These are phyloP conservation scores for Exsudoporus frostii DNA, from an alignment of 768 basidiomycete species.

Conservation along the genomic window DNA sequence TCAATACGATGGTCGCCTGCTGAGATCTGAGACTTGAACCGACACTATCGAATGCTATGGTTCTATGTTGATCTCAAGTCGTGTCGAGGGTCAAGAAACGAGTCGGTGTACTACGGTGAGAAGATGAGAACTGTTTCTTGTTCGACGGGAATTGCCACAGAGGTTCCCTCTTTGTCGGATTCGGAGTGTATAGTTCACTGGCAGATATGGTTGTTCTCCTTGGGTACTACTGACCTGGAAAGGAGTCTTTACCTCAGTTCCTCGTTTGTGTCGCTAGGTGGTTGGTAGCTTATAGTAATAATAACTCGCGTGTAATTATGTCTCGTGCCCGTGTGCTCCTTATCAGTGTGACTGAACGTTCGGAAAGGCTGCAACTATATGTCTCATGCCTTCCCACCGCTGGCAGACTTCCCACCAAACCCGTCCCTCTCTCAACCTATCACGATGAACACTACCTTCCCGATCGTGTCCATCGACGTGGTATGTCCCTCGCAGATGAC, in stretches of 20 bases:
- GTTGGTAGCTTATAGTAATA: neutral
- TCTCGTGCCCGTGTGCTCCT: neutral
- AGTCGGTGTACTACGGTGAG: neutral
- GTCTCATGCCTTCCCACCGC: neutral
- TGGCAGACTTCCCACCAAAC: neutral
- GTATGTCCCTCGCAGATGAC: constrained; percentile 13
- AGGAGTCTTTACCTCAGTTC: too few species aligned
- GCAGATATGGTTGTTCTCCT: neutral
- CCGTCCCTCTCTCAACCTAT: neutral
- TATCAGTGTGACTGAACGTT: neutral
- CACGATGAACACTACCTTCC: constrained; percentile 27
- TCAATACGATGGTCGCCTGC: neutral
- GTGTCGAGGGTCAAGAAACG: neutral
- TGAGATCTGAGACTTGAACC: neutral
- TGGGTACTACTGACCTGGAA: too few species aligned
- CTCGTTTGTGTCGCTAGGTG: neutral
- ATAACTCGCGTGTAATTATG: neutral
- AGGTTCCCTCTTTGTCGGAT: neutral
- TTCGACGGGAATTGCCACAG: neutral
- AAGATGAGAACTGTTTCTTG: neutral
- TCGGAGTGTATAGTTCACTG: too few species aligned
- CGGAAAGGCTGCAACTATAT: neutral
- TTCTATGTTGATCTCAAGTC: neutral
- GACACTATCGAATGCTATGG: neutral
- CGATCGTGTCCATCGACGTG: constrained; percentile 31